phyloP scores from a whole-genome alignment of 73 alveolate species.

The Stentor roeselii region DNA sequence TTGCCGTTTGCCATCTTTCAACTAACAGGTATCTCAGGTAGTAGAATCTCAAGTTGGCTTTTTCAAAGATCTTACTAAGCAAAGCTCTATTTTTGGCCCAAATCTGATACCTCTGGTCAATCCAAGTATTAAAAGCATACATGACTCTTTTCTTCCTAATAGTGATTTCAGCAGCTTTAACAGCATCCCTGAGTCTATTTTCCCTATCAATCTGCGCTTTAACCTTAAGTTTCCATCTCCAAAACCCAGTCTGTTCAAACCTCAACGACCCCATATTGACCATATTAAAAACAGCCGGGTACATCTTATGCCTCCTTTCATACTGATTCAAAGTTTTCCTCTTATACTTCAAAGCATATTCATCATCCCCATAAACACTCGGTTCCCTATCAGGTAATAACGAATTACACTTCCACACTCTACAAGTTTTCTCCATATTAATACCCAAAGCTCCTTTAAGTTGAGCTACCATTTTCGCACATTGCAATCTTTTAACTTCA shows the following conservation, averaged over 20 bases:
- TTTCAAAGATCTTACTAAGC: neutral
- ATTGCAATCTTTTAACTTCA: neutral
- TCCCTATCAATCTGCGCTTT: too few species aligned
- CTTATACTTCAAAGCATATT: neutral
- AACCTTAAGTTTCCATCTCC: conserved; percentile 10
- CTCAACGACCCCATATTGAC: neutral
- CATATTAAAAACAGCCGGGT: neutral
- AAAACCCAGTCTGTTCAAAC: neutral
- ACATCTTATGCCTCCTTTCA: neutral
- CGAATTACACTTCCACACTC: neutral
- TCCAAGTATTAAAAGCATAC: neutral
- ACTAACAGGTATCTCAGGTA: neutral
- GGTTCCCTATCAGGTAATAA: neutral
- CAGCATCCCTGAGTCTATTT: too few species aligned
- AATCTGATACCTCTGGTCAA: neutral
- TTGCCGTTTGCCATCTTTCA: neutral
- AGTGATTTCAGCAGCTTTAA: too few species aligned
- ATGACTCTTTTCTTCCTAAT: neutral
- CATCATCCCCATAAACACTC: neutral
- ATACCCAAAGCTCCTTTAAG: conserved; percentile 10
- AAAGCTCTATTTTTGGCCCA: neutral
- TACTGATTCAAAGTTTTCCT: neutral
- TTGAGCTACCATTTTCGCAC: neutral
- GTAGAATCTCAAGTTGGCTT: neutral
- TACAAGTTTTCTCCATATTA: neutral